Base-by-base conservation (phyloP, 768 basidiomycete species). In the Favolaschia claudopus region DNA sequence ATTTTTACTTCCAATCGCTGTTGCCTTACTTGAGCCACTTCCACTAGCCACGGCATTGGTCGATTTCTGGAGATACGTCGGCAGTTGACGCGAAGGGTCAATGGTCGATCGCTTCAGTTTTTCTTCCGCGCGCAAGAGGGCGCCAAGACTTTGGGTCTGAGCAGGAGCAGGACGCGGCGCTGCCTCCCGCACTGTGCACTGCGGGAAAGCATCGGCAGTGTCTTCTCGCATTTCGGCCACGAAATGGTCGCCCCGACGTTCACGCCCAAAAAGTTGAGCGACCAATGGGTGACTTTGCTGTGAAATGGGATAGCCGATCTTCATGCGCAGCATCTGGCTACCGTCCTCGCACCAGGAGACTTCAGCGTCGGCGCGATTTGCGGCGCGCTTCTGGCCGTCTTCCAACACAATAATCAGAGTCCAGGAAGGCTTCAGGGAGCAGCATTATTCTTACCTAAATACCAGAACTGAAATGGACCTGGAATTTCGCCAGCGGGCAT, bases 11-110 rank as follows among this genome's bases (percentile, higher is more conserved):
- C 14, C 27, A 47, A 39, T 40, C 17, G 7, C 31, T 5, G 10
- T 42, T 29, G 29, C 48, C 33, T 36, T 50, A 36, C 28, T 31
- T 51, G 19, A n/a, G 31, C 51, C 31, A 39, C 54, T 56, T 9
- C 60, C 33, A 24, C 60, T 57, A 19, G 54, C 60, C 24, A 46
- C 36, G 38, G 55, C 44, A 27, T 54, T 58, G 32, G 17, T 29
- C 14, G 20, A 33, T 6, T 43, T 55, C 47, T 47, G 56, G 31
- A 58, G 25, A 51, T 59, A 59, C 2, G 7, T 25, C 8, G 58
- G 62, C 27, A 64, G 37, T 45, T 64, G 62, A n/a, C 62, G 53
- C 14, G 62, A 64, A 31, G 62, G 62, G 29, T 64, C 62, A 15
- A 37, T 25, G n/a, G 28, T 20, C 7, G 29, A 22, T 33, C 43